These are phyloP conservation scores for Candida coleopterorum DNA, from an alignment of 805 yeast species.

Conservation along the genomic window DNA sequence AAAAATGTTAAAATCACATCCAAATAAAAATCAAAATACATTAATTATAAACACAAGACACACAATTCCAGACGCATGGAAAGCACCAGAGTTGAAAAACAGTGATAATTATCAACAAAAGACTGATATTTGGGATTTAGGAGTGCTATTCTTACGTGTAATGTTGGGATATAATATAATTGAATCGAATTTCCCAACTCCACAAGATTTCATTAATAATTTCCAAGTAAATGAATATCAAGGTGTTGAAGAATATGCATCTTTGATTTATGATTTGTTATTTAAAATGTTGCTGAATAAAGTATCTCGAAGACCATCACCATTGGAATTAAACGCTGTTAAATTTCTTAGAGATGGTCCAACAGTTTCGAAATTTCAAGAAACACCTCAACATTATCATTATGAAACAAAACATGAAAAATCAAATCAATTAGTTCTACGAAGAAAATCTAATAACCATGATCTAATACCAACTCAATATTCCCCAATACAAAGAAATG, in stretches of 20 bases:
- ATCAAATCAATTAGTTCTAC: slow-evolving; percentile 1
- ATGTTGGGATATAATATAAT: slow-evolving; percentile 51
- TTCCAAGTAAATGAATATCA: slow-evolving; percentile 32
- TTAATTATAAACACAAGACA: not conserved
- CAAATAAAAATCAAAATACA: slow-evolving; percentile 11
- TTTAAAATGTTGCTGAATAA: slow-evolving; percentile 58
- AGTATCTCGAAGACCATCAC: slow-evolving; percentile 70
- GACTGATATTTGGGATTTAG: slow-evolving; percentile 92
- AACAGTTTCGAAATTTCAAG: slow-evolving; percentile 18
- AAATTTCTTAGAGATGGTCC: slow-evolving; percentile 76
- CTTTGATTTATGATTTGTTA: slow-evolving; percentile 62
- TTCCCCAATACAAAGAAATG: slow-evolving; percentile 5
- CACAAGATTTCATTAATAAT: slow-evolving; percentile 31
- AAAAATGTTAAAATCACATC: slow-evolving; percentile 21
- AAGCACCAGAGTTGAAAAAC: slow-evolving; percentile 68
- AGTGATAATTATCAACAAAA: slow-evolving; percentile 36
- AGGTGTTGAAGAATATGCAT: slow-evolving; percentile 64
- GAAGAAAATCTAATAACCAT: slow-evolving; percentile 22
- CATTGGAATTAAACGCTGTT: slow-evolving; percentile 79
- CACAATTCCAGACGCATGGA: slow-evolving; percentile 46
- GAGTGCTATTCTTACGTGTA: slow-evolving; percentile 55
- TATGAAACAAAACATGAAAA: not conserved
- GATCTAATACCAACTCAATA: not conserved
- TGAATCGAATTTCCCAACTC: slow-evolving; percentile 52
- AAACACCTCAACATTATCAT: not conserved